These are phyloP conservation scores for Coniosporium apollinis DNA, from an alignment of 495 filamentous ascomycete genomes.

Conservation along the genomic window DNA sequence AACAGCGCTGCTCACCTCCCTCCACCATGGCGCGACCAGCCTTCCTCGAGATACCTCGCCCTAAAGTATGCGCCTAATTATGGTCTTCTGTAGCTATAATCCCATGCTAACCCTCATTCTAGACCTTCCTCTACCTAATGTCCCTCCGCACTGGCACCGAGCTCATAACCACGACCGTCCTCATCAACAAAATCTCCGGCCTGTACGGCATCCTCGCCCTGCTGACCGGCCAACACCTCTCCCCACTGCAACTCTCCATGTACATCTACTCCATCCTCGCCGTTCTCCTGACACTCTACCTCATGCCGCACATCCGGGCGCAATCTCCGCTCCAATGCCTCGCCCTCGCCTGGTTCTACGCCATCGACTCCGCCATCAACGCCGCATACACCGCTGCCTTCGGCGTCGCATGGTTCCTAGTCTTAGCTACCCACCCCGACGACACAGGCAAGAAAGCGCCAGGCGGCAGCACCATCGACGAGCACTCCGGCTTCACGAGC, in stretches of 20 bases:
- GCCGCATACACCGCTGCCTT: constrained; percentile 63
- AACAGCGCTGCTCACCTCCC: too few species aligned
- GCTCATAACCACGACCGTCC: constrained; percentile 56
- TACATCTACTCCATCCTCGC: constrained; percentile 69
- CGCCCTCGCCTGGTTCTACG: constrained; percentile 38
- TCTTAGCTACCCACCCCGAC: constrained; percentile 36
- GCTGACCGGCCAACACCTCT: constrained; percentile 24
- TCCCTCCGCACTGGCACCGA: constrained; percentile 73
- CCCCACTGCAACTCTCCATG: constrained; percentile 25
- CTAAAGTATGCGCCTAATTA: constrained; percentile 2
- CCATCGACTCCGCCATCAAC: constrained; percentile 65
- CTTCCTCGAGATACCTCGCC: constrained; percentile 3
- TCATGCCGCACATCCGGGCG: constrained; percentile 39
- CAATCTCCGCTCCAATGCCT: constrained; percentile 17
- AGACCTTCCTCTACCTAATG: constrained; percentile 73
- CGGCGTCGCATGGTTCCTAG: constrained; percentile 66
- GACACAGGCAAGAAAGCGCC: constrained; percentile 21
- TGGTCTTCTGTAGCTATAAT: not conserved
- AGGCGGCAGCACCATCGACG: constrained; percentile 35
- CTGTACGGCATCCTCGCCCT: constrained; percentile 79
- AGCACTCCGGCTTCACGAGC: constrained; percentile 51
- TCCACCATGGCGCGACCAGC: not conserved
- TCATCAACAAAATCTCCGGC: constrained; percentile 78
- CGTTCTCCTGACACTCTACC: constrained; percentile 40
- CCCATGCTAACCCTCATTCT: not conserved